A percentile compares a stretch with the other conserved stretches of the same genome.
phyloP scores from a whole-genome alignment of 1,139 yeast genomes.

The Nakaseomyces nivariensis region DNA sequence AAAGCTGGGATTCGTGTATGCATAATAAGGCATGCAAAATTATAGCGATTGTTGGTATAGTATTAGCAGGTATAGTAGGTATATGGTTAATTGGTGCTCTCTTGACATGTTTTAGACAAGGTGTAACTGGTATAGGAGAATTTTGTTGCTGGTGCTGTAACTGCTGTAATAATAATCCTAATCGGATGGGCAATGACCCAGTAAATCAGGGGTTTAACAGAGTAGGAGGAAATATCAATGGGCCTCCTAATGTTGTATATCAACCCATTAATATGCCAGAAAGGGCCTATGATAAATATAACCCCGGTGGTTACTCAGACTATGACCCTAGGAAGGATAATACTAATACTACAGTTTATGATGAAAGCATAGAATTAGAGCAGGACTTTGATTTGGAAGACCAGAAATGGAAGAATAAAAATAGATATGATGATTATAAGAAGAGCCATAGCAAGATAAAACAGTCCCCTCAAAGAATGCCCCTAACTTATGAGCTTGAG shows the following conservation, averaged over 20 bases:
- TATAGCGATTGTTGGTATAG: conserved; percentile 67
- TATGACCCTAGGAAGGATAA: conserved; percentile 2
- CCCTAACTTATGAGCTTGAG: background rate
- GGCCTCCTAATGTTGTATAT: conserved; percentile 22
- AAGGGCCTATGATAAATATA: conserved; percentile 13
- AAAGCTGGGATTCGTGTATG: conserved; percentile 73
- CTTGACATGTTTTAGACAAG: conserved; percentile 34
- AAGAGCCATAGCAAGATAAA: background rate
- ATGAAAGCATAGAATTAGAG: conserved; percentile 23
- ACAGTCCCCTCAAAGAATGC: background rate
- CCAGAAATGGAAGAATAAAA: conserved; percentile 15
- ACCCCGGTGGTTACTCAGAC: conserved; percentile 3
- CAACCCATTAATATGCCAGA: conserved; percentile 27
- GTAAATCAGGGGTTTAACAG: conserved; percentile 11
- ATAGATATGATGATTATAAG: conserved; percentile 2
- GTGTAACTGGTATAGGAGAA: conserved; percentile 31
- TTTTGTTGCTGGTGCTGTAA: conserved; percentile 38
- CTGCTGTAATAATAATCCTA: conserved; percentile 9
- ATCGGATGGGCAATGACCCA: conserved; percentile 8
- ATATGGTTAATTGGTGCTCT: conserved; percentile 35
- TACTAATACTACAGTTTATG: conserved; percentile 9
- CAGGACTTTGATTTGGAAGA: conserved; percentile 27
- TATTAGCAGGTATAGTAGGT: conserved; percentile 37
- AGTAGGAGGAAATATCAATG: conserved; percentile 7
- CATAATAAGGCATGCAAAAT: conserved; percentile 64